Percentiles rank a stretch among this genome's conserved stretches.
Conservation (phyloP, 345 rosid species). For the Corchorus olitorius region DNA sequence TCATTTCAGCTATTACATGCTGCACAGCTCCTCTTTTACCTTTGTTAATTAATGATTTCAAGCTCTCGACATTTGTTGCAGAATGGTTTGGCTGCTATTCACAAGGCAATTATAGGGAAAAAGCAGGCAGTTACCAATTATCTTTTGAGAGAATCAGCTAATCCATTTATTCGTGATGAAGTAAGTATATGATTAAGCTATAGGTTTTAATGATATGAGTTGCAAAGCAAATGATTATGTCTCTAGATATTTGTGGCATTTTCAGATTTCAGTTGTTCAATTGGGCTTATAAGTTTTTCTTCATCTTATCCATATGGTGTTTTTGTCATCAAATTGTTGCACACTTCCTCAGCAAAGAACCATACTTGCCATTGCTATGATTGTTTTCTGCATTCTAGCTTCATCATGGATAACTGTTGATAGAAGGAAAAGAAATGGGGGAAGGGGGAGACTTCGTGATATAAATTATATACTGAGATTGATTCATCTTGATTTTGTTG, state of each 20-base stretch:
- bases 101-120: slow-evolving; percentile 79
- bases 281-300: neutral
- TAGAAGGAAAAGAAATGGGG: neutral
- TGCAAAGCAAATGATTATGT: neutral
- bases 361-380: neutral
- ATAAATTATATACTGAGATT: neutral
- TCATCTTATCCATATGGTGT: neutral
- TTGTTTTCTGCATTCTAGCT: neutral
- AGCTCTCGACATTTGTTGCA: slow-evolving; percentile 30
- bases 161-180: slow-evolving; percentile 75
- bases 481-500: neutral
- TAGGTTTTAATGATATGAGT: neutral
- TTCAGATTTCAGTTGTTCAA: neutral
- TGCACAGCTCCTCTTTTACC: neutral
- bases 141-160: slow-evolving; percentile 88
- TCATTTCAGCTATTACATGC: slow-evolving; percentile 4
- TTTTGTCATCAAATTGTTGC: neutral
- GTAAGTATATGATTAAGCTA: slow-evolving; percentile 38
- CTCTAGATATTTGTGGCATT: neutral
- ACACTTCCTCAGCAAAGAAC: neutral
- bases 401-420: neutral
- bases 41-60: slow-evolving; percentile 18
- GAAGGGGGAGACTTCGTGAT: neutral
- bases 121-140: slow-evolving; percentile 82
- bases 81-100: slow-evolving; percentile 86